phyloP scores from a whole-genome alignment of 306 rosid genomes.

The Malus domestica region ASM211411v1 NC_041804.1:37910001-37910500 shows the following conservation, averaged over 20 bases:
- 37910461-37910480: too few relatives aligned
- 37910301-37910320: neutral
- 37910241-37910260: neutral
- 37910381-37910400: too few relatives aligned
- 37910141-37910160: neutral
- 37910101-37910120: neutral
- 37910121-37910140: neutral
- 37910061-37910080: neutral
- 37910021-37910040: neutral
- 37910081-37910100: neutral
- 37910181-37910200: conserved; percentile 2
- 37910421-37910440: too few relatives aligned
- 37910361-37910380: too few relatives aligned
- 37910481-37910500: too few relatives aligned
- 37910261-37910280: neutral
- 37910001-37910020: neutral
- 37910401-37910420: too few relatives aligned
- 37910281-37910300: neutral
- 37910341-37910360: too few relatives aligned
- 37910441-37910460: too few relatives aligned
- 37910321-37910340: too few relatives aligned
- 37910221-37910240: neutral
- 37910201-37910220: neutral
- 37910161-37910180: neutral
- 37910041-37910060: neutral